Base-by-base conservation (phyloP, 495 filamentous ascomycete genomes). In the Tuber umbilicatum region DNA sequence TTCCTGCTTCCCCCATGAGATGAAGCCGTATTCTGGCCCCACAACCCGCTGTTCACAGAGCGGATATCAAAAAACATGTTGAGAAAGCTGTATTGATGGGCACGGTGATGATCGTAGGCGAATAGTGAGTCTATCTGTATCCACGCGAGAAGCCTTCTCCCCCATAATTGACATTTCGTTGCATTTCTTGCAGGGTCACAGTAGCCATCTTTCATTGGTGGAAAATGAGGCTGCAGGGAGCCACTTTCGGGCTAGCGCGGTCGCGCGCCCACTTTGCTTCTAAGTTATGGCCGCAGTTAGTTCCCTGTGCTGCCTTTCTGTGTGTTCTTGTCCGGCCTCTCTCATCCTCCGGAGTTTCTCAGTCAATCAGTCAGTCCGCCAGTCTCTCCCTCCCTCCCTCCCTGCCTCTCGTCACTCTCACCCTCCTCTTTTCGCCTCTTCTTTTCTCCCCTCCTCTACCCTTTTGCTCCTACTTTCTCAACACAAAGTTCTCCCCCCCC, bases 381-480 rank as follows among this genome's bases (percentile, higher is more conserved):
- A 79, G 75, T 74, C 77, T 78, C 55, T 78, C 83, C 74, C 84
- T 82, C 78, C 83, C 80, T 79, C 77, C 77, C 77, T 79, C 79
- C 78, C 67, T 76, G 76, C 73, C 75, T 73, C 74, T 50, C 72
- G 71, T 70, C 73, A 67, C 76, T 73, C 73, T 75, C 79, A 75
- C 78, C 74, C 64, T 76, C 71, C 40, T 76, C 79, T 79, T 21
- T 75, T 77, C 71, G 73, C 77, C 68, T 72, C 72, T 74, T 78
- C 75, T 45, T 79, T 78, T 74, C 55, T 69, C 71, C 23, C 68
- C 69, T 68, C 23, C 76, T 68, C 45, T 38, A 50, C 67, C 75
- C 47, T 73, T 73, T 74, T 27, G 68, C 41, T 73, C 43, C 60
- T 73, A 73, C 80, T 76, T 78, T 73, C 74, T 50, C 83, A 79